Conservation (phyloP, 257 asterid genomes). For the Datura wrightii region DNA sequence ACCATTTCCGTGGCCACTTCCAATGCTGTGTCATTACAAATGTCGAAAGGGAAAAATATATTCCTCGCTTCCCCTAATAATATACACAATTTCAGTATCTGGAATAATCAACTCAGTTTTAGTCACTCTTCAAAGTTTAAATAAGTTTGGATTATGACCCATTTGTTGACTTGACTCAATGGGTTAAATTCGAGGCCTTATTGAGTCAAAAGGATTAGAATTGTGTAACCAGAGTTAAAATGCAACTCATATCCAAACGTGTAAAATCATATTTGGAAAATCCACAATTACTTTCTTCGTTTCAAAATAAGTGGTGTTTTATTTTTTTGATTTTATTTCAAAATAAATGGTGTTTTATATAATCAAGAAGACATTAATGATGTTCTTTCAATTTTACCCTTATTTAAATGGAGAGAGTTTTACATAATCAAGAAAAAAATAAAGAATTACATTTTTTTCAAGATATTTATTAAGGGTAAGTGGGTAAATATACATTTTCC, state of each 20-base stretch:
- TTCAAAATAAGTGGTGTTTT: no score
- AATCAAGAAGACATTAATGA: no score
- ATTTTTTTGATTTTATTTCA: no score
- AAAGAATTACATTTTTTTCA: no score
- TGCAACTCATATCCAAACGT: neutral
- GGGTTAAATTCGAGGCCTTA: neutral
- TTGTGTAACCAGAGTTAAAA: neutral
- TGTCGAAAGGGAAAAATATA: constrained; percentile 77
- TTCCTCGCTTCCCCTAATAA: constrained; percentile 58
- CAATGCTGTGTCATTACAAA: constrained; percentile 59
- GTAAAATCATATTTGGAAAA: neutral
- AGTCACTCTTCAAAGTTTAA: neutral
- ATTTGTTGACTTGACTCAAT: neutral
- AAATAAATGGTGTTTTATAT: no score
- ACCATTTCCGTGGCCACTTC: constrained; percentile 86
- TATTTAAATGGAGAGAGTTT: no score
- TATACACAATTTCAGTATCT: neutral
- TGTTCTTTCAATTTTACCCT: no score
- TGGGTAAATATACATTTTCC: no score
- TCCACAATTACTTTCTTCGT: no score
- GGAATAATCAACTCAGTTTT: neutral
- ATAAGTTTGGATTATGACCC: neutral
- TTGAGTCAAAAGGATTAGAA: neutral
- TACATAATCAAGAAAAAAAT: no score
- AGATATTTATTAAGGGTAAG: no score